These are phyloP conservation scores for Recurvomyces mirabilis DNA, from an alignment of 495 filamentous ascomycete species.

Conservation along the genomic window DNA sequence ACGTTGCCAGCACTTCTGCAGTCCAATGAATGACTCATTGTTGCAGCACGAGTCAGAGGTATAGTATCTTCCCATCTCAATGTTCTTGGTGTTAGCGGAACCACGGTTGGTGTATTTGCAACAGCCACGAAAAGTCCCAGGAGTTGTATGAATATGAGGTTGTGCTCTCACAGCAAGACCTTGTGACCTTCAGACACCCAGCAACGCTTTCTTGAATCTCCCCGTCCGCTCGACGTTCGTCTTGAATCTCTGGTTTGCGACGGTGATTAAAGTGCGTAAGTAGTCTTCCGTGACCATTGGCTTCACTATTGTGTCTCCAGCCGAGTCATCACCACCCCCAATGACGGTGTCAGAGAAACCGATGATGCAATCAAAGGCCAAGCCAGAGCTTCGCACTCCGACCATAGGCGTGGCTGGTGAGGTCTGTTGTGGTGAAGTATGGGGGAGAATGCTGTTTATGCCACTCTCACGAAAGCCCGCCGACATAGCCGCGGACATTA, in stretches of 20 bases:
- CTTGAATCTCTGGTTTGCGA: constrained; percentile 66
- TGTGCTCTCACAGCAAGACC: too few species aligned
- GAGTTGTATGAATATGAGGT: too few species aligned
- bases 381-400: constrained; percentile 67
- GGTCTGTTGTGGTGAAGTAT: background rate
- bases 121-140: too few species aligned
- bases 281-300: constrained; percentile 41
- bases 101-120: too few species aligned
- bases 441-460: constrained; percentile 9
- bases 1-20: background rate
- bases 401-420: constrained; percentile 44
- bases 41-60: too few species aligned
- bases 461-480: constrained; percentile 87
- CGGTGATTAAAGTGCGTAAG: constrained; percentile 48
- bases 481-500: constrained; percentile 61
- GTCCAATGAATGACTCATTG: too few species aligned
- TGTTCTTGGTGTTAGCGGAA: too few species aligned
- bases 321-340: background rate
- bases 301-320: constrained; percentile 17
- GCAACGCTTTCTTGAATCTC: constrained; percentile 32
- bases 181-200: background rate
- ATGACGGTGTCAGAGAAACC: constrained; percentile 38
- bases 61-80: too few species aligned
- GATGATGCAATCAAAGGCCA: constrained; percentile 68
- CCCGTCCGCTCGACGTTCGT: constrained; percentile 61